Evolutionary conservation across 1,284 basidiomycete species (phyloP).

Genomic region (Trichosporon asahii): DNA sequence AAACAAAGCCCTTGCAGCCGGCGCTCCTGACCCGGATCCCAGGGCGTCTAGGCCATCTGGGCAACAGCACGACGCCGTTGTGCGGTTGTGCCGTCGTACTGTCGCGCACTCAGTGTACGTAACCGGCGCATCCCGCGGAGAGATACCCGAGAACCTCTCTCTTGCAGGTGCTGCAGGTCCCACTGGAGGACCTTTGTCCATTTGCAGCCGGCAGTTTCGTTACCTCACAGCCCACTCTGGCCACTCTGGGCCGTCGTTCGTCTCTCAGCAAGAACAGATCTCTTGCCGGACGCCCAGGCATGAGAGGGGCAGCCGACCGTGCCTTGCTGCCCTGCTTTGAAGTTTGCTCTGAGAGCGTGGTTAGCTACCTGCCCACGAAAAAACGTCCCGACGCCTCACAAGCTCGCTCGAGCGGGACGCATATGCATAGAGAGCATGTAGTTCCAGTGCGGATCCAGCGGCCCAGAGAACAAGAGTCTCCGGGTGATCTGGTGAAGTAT

Average conservation of each 20-base stretch:
- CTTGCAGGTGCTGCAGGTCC: too few species aligned
- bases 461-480: not conserved
- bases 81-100: not conserved
- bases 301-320: not conserved
- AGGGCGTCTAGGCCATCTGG: too few species aligned
- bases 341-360: too few species aligned
- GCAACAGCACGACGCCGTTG: not conserved
- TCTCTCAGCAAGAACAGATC: not conserved
- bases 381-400: not conserved
- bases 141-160: not conserved
- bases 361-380: not conserved
- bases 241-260: not conserved
- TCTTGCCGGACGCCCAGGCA: not conserved
- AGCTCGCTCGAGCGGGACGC: not conserved
- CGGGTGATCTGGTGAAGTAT: not conserved
- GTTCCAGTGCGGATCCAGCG: not conserved
- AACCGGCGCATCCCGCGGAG: not conserved
- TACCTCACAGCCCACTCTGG: not conserved
- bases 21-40: too few species aligned
- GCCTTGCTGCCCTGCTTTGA: not conserved
- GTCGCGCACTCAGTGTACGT: not conserved
- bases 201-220: not conserved
- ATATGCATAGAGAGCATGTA: slow-evolving; percentile 3
- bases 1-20: not conserved
- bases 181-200: too few species aligned